A percentile compares a stretch with the other conserved stretches of the same genome.
Conservation (phyloP, 768 basidiomycete genomes). For the Boletus rubroflammeus region DNA sequence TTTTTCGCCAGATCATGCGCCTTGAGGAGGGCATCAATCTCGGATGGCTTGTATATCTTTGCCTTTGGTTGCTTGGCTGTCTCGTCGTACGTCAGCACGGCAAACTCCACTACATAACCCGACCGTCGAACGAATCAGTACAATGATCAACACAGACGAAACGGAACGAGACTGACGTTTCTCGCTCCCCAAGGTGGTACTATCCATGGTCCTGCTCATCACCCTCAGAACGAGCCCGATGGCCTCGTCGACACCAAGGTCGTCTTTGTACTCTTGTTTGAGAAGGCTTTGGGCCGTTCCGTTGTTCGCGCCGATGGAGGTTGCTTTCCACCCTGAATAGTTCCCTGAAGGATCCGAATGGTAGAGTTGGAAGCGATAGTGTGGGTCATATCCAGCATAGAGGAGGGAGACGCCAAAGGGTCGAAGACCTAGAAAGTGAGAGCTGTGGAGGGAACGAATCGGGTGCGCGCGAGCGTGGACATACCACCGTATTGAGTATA, state of each 20-base stretch:
- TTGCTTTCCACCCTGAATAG: constrained; percentile 98
- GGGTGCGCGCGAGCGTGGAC: constrained; percentile 8
- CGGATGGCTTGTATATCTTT: constrained; percentile 86
- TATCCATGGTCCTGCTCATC: constrained; percentile 99
- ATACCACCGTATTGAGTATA: constrained; percentile 95
- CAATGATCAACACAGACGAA: not conserved
- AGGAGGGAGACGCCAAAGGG: constrained; percentile 97
- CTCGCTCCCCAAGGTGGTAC: constrained; percentile 92
- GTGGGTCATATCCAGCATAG: constrained; percentile 95
- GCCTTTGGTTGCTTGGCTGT: constrained; percentile 74
- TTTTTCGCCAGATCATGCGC: constrained; percentile 85
- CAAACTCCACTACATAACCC: constrained; percentile 80
- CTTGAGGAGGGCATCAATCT: constrained; percentile 80
- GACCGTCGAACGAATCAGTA: not conserved
- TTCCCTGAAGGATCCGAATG: constrained; percentile 98
- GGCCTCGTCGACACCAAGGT: constrained; percentile 85
- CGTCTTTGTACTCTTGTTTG: constrained; percentile 99
- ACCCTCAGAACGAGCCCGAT: constrained; percentile 88
- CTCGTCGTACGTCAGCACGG: constrained; percentile 84
- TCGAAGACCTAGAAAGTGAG: constrained; percentile 63
- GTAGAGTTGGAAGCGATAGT: constrained; percentile 96
- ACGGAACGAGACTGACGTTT: constrained; percentile 65
- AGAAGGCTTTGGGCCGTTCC: constrained; percentile 92
- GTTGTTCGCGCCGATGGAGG: constrained; percentile 98
- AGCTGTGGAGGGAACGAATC: not conserved